A percentile compares a stretch with the other conserved stretches of the same genome.
These are phyloP conservation scores for Suaeda aralocaspica DNA, from an alignment of 148 eudicot species.

Conservation along the genomic window DNA sequence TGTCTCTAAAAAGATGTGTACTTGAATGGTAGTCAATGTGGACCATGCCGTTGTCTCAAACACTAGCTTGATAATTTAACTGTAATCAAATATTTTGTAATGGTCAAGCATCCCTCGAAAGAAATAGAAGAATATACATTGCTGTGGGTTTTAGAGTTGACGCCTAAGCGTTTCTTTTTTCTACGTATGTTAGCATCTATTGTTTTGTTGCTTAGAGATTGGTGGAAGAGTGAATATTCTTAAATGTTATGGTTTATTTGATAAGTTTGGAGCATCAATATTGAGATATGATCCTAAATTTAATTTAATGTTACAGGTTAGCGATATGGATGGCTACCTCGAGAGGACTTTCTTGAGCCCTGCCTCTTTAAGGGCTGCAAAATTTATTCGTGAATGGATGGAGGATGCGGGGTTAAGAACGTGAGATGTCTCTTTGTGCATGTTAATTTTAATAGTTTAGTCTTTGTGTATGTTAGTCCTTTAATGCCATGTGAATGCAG, in stretches of 20 bases:
- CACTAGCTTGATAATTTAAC: neutral
- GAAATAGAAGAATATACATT: neutral
- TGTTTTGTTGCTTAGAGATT: neutral
- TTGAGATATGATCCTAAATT: neutral
- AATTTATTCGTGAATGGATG: slow-evolving; percentile 79
- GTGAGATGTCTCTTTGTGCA: slow-evolving; percentile 41
- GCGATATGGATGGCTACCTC: slow-evolving; percentile 83
- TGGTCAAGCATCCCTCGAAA: neutral
- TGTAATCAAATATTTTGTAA: neutral
- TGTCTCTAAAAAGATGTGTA: neutral
- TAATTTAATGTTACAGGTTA: slow-evolving; percentile 54
- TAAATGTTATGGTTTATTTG: neutral
- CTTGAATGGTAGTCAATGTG: too few relatives aligned
- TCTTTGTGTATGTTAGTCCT: slow-evolving; percentile 6
- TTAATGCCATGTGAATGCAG: slow-evolving; percentile 35
- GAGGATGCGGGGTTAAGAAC: slow-evolving; percentile 89
- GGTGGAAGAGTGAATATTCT: neutral
- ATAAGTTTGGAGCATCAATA: neutral
- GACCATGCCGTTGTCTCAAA: neutral
- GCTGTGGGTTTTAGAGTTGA: neutral
- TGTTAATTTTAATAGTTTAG: neutral
- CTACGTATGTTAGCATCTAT: neutral
- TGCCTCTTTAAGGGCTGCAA: slow-evolving; percentile 69
- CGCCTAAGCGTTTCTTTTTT: neutral
- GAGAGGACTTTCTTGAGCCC: slow-evolving; percentile 93